Conservation (phyloP, 2,329 filamentous ascomycete species). For the Ascosphaera acerosa region DNA sequence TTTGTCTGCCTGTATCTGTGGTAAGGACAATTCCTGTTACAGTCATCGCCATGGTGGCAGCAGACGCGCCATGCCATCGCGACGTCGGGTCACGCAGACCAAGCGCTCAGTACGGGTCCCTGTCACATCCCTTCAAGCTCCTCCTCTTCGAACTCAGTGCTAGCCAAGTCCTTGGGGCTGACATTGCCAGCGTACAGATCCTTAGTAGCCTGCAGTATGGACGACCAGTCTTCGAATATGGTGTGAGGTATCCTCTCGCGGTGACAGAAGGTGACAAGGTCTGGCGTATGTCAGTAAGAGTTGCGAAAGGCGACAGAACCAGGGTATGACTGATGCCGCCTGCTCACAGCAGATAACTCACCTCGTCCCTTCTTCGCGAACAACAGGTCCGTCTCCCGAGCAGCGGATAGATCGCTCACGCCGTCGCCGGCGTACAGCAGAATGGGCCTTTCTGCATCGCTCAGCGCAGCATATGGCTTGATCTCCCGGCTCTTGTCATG, state of each 20-base stretch:
- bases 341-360: conserved; percentile 17
- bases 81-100: too few species aligned
- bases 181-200: conserved; percentile 46
- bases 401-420: conserved; percentile 75
- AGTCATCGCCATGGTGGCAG: too few species aligned
- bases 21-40: too few species aligned
- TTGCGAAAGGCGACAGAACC: not conserved
- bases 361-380: conserved; percentile 83
- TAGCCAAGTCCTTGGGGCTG: conserved; percentile 4
- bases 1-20: too few species aligned
- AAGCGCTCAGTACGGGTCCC: too few species aligned
- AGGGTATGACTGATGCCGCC: too few species aligned
- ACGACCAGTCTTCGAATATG: conserved; percentile 60
- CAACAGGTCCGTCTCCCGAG: conserved; percentile 72
- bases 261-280: conserved; percentile 71
- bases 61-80: too few species aligned
- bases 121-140: not conserved
- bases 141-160: conserved; percentile 3
- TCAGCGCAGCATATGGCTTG: conserved; percentile 49
- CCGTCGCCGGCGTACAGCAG: conserved; percentile 93
- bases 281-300: conserved; percentile 18
- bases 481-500: conserved; percentile 93
- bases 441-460: conserved; percentile 41
- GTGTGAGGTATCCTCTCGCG: conserved; percentile 67
- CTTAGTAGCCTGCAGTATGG: conserved; percentile 51